These are phyloP conservation scores for Elsinoe necatrix DNA, from an alignment of 2,329 filamentous ascomycete genomes.

Conservation along the genomic window DNA sequence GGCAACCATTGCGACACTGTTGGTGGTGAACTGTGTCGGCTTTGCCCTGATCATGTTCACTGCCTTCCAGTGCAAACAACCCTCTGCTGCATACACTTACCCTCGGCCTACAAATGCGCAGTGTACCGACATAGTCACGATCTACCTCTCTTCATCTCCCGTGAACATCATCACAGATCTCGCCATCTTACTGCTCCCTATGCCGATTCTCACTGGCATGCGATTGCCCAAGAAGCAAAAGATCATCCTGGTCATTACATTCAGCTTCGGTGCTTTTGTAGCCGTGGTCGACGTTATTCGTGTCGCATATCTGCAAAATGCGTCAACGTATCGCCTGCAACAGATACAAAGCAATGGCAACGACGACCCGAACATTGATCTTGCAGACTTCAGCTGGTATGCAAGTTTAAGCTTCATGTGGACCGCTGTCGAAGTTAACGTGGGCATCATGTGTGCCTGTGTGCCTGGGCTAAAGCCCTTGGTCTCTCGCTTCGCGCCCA, in stretches of 20 bases:
- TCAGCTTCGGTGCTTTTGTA: constrained; percentile 79
- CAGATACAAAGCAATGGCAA: constrained; percentile 30
- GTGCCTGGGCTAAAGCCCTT: constrained; percentile 89
- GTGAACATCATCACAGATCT: constrained; percentile 89
- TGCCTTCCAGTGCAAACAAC: constrained; percentile 74
- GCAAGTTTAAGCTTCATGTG: constrained; percentile 84
- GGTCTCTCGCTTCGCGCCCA: constrained; percentile 54
- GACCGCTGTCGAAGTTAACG: constrained; percentile 84
- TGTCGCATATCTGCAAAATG: constrained; percentile 80
- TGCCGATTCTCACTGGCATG: constrained; percentile 82
- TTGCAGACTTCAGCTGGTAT: constrained; percentile 55
- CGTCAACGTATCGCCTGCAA: constrained; percentile 43
- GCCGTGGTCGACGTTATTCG: constrained; percentile 80
- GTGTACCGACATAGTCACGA: constrained; percentile 54
- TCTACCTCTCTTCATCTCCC: constrained; percentile 67
- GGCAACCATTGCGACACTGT: constrained; percentile 71
- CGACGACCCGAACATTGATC: constrained; percentile 31
- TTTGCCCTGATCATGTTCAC: constrained; percentile 75
- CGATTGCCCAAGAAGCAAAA: constrained; percentile 78
- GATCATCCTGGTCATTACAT: constrained; percentile 76
- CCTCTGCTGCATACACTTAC: constrained; percentile 56
- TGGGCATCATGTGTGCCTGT: constrained; percentile 83
- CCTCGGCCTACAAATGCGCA: constrained; percentile 38
- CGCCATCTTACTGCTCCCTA: constrained; percentile 75
- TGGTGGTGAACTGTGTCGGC: constrained; percentile 70